Evolutionary conservation across 805 yeast genomes (phyloP).

Genomic region (Citeromyces matritensis): DNA sequence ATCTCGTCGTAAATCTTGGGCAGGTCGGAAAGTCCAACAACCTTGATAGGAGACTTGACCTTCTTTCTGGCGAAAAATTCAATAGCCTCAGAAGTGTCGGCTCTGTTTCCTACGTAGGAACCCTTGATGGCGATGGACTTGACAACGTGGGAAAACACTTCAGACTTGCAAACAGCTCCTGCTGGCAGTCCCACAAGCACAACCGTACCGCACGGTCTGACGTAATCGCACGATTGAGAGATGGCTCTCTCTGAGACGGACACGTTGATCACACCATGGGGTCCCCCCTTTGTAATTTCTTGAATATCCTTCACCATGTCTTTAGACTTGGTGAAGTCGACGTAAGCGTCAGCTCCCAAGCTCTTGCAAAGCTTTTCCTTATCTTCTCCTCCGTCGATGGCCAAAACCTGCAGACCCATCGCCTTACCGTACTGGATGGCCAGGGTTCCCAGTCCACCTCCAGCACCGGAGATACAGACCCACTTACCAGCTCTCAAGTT

Average conservation of each 20-base stretch:
- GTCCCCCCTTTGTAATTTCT: constrained; percentile 30
- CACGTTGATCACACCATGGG: constrained; percentile 36
- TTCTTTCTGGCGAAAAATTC: constrained; percentile 37
- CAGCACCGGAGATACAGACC: constrained; percentile 68
- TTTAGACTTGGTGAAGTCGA: constrained; percentile 25
- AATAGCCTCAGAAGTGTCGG: constrained; percentile 43
- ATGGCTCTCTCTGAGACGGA: constrained; percentile 35
- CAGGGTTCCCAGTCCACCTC: constrained; percentile 68
- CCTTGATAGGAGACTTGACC: constrained; percentile 36
- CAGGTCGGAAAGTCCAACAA: constrained; percentile 37
- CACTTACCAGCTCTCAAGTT: constrained; percentile 46
- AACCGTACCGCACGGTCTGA: constrained; percentile 40
- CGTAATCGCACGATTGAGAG: constrained; percentile 23
- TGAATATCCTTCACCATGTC: constrained; percentile 23
- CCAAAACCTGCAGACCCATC: constrained; percentile 59
- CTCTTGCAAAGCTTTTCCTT: constrained; percentile 22
- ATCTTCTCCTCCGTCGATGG: constrained; percentile 49
- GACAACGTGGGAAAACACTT: constrained; percentile 39
- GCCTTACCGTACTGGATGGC: constrained; percentile 68
- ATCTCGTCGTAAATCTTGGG: constrained; percentile 31
- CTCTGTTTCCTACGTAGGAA: constrained; percentile 48
- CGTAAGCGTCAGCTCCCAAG: constrained; percentile 30
- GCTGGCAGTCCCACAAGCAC: constrained; percentile 52
- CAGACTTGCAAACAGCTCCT: constrained; percentile 34
- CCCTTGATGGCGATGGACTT: constrained; percentile 38